Percentiles rank a stretch among this genome's conserved stretches.
Conservation (phyloP, 177 flowering plant species). For the Vitis hybrid region DNA sequence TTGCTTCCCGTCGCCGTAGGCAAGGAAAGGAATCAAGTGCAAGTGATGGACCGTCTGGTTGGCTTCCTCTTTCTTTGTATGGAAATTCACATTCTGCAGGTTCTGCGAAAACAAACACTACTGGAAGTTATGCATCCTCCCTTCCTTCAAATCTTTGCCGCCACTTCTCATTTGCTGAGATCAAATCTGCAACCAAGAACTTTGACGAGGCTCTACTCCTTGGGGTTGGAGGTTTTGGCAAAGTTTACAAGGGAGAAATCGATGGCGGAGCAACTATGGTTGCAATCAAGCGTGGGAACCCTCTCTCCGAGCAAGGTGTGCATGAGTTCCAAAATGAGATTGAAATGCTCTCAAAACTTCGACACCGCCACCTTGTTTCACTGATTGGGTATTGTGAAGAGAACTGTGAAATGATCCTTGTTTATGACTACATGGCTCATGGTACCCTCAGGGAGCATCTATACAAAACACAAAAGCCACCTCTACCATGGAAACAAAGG, state of each 20-base stretch:
- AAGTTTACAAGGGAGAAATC: slow-evolving; percentile 86
- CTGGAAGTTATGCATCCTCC: slow-evolving; percentile 78
- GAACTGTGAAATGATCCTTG: slow-evolving; percentile 87
- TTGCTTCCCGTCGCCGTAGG: slow-evolving; percentile 39
- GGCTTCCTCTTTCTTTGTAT: slow-evolving; percentile 85
- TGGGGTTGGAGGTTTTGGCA: slow-evolving; percentile 96
- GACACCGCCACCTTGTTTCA: slow-evolving; percentile 92
- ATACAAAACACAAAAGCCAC: slow-evolving; percentile 83
- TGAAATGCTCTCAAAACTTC: slow-evolving; percentile 94
- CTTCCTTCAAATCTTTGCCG: slow-evolving; percentile 91
- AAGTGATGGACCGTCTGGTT: slow-evolving; percentile 72
- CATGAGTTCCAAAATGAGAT: slow-evolving; percentile 94
- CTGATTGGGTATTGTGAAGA: slow-evolving; percentile 92
- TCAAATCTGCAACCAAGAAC: slow-evolving; percentile 83
- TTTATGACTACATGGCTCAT: slow-evolving; percentile 93
- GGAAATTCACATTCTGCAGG: slow-evolving; percentile 85
- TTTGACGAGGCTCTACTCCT: slow-evolving; percentile 76
- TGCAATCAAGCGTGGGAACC: slow-evolving; percentile 92
- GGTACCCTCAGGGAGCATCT: slow-evolving; percentile 95
- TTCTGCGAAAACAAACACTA: slow-evolving; percentile 78
- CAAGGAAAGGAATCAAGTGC: slow-evolving; percentile 50
- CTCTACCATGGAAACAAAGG: slow-evolving; percentile 89
- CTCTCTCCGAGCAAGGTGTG: slow-evolving; percentile 85
- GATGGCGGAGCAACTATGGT: slow-evolving; percentile 79
- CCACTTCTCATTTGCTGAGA: slow-evolving; percentile 90